Evolutionary conservation across 1,284 basidiomycete species (phyloP).

Genomic region (Sphaerobolus stellatus): DNA sequence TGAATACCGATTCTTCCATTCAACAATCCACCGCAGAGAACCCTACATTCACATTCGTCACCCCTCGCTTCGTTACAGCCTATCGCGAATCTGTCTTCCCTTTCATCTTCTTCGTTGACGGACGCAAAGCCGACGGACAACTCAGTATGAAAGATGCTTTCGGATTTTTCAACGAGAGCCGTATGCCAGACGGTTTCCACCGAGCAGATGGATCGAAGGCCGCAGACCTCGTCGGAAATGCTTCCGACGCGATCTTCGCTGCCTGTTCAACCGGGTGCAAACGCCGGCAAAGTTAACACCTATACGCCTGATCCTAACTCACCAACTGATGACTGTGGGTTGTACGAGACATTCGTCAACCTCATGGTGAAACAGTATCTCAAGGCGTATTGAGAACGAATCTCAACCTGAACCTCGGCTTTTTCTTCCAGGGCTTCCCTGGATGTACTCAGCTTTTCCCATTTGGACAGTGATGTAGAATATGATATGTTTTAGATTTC

Average conservation of each 20-base stretch:
- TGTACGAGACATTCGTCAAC: no score
- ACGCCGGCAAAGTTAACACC: no score
- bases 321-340: no score
- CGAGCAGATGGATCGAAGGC: neutral
- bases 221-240: neutral
- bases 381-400: no score
- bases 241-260: neutral
- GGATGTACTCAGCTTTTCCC: no score
- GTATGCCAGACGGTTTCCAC: neutral
- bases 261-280: neutral
- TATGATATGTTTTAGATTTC: no score
- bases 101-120: neutral
- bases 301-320: no score
- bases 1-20: neutral
- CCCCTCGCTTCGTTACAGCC: neutral
- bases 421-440: no score
- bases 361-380: no score
- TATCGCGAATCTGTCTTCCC: neutral
- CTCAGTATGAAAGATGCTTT: neutral
- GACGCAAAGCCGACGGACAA: neutral
- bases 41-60: neutral
- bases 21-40: neutral
- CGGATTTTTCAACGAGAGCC: neutral
- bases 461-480: no score
- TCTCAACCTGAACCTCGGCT: no score